A percentile compares a stretch with the other conserved stretches of the same genome.
phyloP scores from a whole-genome alignment of 306 rosid genomes.

The Argentina anserina region DNA sequence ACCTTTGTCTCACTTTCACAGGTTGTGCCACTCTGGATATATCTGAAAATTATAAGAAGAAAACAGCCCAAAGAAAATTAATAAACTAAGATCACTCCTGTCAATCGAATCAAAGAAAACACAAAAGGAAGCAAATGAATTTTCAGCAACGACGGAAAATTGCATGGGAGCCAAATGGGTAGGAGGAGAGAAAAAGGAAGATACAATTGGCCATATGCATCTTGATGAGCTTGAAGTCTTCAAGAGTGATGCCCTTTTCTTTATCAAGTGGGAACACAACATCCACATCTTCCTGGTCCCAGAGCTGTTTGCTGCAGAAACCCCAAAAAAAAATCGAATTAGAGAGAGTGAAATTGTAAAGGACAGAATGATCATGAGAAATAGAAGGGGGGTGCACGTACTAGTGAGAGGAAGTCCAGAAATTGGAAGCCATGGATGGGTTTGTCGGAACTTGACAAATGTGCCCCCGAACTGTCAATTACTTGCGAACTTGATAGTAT shows the following conservation, averaged over 20 bases:
- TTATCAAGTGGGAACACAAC: conserved; percentile 68
- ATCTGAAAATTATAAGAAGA: conserved; percentile 46
- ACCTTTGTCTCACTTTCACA: conserved; percentile 98
- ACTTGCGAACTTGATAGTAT: too few relatives aligned
- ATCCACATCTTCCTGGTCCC: conserved; percentile 91
- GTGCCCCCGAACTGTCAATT: conserved; percentile 8
- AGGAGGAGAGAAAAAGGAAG: conserved; percentile 8
- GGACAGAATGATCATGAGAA: not conserved
- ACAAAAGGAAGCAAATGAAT: not conserved
- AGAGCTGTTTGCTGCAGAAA: conserved; percentile 63
- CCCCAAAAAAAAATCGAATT: not conserved
- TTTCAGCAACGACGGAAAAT: not conserved
- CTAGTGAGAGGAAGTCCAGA: conserved; percentile 94
- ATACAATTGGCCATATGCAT: conserved; percentile 86
- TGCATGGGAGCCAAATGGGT: not conserved
- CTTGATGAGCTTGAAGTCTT: conserved; percentile 90
- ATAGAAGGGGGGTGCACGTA: conserved; percentile 27
- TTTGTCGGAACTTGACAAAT: conserved; percentile 24
- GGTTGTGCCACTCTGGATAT: conserved; percentile 67
- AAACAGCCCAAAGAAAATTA: conserved; percentile 7
- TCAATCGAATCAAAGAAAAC: not conserved
- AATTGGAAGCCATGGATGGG: conserved; percentile 70
- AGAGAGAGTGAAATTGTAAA: not conserved
- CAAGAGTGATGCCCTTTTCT: conserved; percentile 81
- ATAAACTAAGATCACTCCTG: too few relatives aligned